Evolutionary conservation across 2,329 filamentous ascomycete species (phyloP).

Genomic region (Fusarium papillatum): DNA sequence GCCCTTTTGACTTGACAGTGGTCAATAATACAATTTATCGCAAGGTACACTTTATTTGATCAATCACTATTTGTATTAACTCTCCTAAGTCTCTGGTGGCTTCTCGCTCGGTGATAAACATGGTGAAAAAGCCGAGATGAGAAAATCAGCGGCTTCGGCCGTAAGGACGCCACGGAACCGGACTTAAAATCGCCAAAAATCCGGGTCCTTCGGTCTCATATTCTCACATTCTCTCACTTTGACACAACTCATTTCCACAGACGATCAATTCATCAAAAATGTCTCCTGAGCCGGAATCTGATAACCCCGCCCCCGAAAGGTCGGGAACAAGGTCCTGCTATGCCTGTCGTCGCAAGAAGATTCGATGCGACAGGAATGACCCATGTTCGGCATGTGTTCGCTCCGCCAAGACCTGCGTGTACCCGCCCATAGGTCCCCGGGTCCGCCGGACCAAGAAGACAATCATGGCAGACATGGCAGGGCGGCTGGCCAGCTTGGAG

Average conservation of each 20-base stretch:
- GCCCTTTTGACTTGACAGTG: no score
- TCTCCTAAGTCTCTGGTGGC: not conserved
- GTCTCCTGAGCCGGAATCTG: not conserved
- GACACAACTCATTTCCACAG: not conserved
- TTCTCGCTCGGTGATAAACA: not conserved
- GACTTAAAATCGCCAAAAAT: not conserved
- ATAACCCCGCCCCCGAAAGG: not conserved
- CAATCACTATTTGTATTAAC: not conserved
- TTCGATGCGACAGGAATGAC: constrained; percentile 1
- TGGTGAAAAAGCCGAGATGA: not conserved
- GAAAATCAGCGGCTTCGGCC: not conserved
- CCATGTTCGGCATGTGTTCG: constrained; percentile 5
- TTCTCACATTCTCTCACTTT: not conserved
- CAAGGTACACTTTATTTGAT: not conserved
- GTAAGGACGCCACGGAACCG: not conserved
- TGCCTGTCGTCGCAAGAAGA: constrained; percentile 13
- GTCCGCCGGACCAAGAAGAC: constrained; percentile 8
- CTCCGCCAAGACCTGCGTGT: not conserved
- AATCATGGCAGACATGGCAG: constrained; percentile 3
- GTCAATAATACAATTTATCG: no score
- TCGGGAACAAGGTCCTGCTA: not conserved
- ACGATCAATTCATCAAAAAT: not conserved
- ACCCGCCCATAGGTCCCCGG: not conserved
- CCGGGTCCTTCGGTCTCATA: not conserved
- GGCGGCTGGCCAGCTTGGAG: not conserved